Base-by-base conservation (phyloP, 108 stramenopile genomes). In the Chaetoceros tenuissimus region DNA sequence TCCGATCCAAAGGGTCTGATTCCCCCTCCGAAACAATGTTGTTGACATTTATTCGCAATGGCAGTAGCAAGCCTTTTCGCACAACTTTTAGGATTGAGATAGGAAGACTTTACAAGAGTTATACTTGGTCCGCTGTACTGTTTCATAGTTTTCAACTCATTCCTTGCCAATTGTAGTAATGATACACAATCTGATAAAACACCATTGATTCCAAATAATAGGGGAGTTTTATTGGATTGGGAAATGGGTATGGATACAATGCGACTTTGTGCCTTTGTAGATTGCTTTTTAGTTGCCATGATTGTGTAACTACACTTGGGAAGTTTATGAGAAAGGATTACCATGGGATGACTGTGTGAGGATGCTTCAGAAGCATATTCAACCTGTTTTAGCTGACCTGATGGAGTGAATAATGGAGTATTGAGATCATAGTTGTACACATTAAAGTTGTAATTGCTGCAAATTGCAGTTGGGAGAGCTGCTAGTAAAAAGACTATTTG, bases 371-470 rank as follows among this genome's bases (percentile, higher is more conserved):
- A 72, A 51, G 89, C 89, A 45, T 92, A 92, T 68, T 92, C 89
- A 22, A 92, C 85, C 64, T 92, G 89, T 18, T 87, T 59, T 26
- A 92, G 58, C 24, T 84, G 73, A 20, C 89, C 89, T 66, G 87
- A 85, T 40, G 89, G 89, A 29, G 89, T 87, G 53, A 80, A 92
- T 63, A 77, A 74, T 5, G 84, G 85, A 24, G 74, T 82, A 16
- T 81, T 81, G 27, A 79, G 69, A 59, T 92, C 89, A 54, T 92
- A 92, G 49, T 87, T 74, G 66, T 92, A 92, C 28, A 63, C 67
- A 55, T 82, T 76, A 64, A 87, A 91, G 23, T 60, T 67, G 51
- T 43, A 25, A 20, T 50, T 46, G 8, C 26, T 60, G 16, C 26
- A 22, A 7, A 55, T 24, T 34, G 61, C n/a, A n/a, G n/a, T n/a